A percentile compares a stretch with the other conserved stretches of the same genome.
Evolutionary conservation across 257 asterid genomes (phyloP).

Genomic region (Penstemon newberryi): DNA sequence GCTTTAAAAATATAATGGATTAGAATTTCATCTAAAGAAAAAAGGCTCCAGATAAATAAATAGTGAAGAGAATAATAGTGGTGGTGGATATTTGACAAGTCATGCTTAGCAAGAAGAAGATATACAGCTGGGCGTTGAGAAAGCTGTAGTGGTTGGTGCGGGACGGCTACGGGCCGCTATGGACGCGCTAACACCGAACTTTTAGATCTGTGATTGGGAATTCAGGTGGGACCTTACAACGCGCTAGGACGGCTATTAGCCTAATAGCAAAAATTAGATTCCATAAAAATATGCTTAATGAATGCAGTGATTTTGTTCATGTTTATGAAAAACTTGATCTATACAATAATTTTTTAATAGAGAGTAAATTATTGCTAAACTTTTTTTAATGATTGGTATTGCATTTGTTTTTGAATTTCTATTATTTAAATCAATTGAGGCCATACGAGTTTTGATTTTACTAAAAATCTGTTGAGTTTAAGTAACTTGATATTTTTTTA

Average conservation of each 20-base stretch:
- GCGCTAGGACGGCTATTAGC: background rate
- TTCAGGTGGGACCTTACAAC: background rate
- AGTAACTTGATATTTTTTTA: too few species aligned
- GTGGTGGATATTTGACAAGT: conserved; percentile 10
- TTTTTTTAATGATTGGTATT: too few species aligned
- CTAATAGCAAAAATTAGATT: background rate
- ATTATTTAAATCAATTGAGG: too few species aligned
- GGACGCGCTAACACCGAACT: conserved; percentile 33
- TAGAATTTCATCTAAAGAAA: too few species aligned
- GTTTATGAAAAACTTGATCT: background rate
- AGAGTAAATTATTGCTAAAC: background rate
- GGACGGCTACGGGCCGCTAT: background rate
- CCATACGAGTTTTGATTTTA: too few species aligned
- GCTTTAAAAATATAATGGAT: too few species aligned
- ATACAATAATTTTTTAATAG: background rate
- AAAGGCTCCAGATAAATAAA: too few species aligned
- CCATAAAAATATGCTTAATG: background rate
- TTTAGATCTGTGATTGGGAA: background rate
- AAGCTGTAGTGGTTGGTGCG: conserved; percentile 19
- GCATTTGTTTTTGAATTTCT: too few species aligned
- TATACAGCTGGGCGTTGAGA: conserved; percentile 13
- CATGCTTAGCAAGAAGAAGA: background rate
- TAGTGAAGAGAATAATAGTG: background rate
- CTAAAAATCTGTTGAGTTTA: too few species aligned
- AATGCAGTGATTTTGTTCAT: too few species aligned